Evolutionary conservation across 2,329 filamentous ascomycete genomes (phyloP).

Genomic region (Arthroderma uncinatum): DNA sequence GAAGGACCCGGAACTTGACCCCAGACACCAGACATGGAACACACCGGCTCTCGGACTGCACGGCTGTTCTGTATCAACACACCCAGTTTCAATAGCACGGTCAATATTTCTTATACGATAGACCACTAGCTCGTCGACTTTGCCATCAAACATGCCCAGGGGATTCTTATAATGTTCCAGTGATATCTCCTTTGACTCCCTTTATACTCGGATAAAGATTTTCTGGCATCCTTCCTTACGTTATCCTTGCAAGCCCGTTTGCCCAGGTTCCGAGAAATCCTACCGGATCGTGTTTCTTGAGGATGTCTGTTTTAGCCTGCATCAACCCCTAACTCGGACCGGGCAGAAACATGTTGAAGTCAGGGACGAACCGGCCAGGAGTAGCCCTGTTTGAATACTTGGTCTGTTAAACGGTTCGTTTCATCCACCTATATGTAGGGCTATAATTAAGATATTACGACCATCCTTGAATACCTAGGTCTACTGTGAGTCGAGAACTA

Average conservation of each 20-base stretch:
- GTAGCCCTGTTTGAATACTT: too few relatives aligned
- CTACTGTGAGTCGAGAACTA: too few relatives aligned
- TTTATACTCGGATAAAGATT: background rate
- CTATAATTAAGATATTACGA: too few relatives aligned
- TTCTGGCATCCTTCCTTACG: background rate
- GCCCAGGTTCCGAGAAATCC: background rate
- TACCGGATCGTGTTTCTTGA: background rate
- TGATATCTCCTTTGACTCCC: background rate
- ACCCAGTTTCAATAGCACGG: background rate
- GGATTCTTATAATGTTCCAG: background rate
- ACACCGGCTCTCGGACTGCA: background rate
- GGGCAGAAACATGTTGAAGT: too few relatives aligned
- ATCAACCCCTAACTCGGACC: too few relatives aligned
- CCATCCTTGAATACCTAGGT: too few relatives aligned
- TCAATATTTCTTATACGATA: background rate
- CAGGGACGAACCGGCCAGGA: too few relatives aligned
- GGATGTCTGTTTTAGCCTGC: too few relatives aligned
- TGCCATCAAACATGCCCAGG: background rate
- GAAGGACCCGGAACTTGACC: background rate
- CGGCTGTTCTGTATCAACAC: background rate
- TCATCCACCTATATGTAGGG: too few relatives aligned
- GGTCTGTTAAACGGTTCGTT: too few relatives aligned
- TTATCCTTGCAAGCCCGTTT: background rate
- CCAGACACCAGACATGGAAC: background rate
- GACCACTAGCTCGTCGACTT: background rate